These are phyloP conservation scores for Periconia sp. DNA, from an alignment of 2,329 filamentous ascomycete genomes.

Conservation along the genomic window DNA sequence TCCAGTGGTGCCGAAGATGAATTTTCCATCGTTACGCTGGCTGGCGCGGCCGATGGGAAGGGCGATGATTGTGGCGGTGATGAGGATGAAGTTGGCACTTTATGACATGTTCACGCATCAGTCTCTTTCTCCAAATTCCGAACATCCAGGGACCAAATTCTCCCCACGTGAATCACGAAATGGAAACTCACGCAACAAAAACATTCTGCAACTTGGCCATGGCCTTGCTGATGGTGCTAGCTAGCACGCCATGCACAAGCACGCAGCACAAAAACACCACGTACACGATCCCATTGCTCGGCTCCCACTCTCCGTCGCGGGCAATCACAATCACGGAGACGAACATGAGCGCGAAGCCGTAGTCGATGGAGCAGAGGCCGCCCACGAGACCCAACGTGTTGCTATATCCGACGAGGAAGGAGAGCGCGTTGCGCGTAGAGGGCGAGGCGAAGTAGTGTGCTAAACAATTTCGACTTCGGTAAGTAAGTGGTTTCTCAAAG, in stretches of 20 bases:
- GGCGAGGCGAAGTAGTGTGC: constrained; percentile 60
- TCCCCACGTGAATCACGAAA: background rate
- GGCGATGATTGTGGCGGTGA: constrained; percentile 56
- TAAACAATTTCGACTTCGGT: too few relatives aligned
- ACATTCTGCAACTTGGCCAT: constrained; percentile 63
- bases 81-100: constrained; percentile 57
- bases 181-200: constrained; percentile 47
- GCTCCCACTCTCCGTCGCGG: constrained; percentile 58
- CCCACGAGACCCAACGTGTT: constrained; percentile 62
- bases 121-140: background rate
- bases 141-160: too few relatives aligned
- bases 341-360: constrained; percentile 60
- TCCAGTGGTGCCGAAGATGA: constrained; percentile 59
- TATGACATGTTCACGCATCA: background rate
- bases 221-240: constrained; percentile 54
- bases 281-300: constrained; percentile 60
- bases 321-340: constrained; percentile 61
- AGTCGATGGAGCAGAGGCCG: constrained; percentile 64
- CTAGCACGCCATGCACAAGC: constrained; percentile 56
- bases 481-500: too few relatives aligned
- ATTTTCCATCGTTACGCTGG: constrained; percentile 36
- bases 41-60: constrained; percentile 24
- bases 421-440: constrained; percentile 59
- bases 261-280: constrained; percentile 59
- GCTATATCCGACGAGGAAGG: constrained; percentile 62